Base-by-base conservation (phyloP, 2,329 filamentous ascomycete species). In the Ophiocordyceps camponoti-rufipedis region DNA sequence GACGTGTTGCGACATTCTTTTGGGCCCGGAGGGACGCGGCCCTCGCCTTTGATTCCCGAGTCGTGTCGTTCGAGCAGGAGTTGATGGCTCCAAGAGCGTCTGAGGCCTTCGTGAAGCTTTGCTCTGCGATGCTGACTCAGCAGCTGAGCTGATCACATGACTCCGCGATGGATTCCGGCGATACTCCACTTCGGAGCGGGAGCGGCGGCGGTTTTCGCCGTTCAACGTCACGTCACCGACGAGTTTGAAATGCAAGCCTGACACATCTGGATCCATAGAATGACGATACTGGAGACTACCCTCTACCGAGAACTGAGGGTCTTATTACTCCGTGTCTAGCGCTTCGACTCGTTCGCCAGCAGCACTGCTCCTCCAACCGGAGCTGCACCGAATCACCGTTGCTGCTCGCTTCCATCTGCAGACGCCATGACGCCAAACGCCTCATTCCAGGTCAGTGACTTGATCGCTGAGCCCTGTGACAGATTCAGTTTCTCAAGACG, bases 1-100 rank as follows among this genome's bases (percentile, higher is more conserved):
- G 10, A 45, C n/a, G 35, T 39, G 18, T n/a, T 45, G 44, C 28
- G 44, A 45, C 44, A 45, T 45, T 12, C 32, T 40, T 23, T n/a
- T 33, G 33, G 19, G 32, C 16, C 33, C 28, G 10, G 28, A 43
- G 41, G 41, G 41, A 43, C 13, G 14, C 18, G 19, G 8, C 42
- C 42, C 18, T 38, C 16, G 11, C 42, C 32, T 44, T n/a, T 3
- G 5, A 5, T 23, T 38, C 4, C 33, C 33, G 33, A 14, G 33
- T 14, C 13, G 6, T 7, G 33, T 7, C 13, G 33, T 38, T 23
- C 39, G 35, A 39, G 4, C 9, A 31, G 9, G 9, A 31, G 29
- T 31, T 9, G 29, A 12, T 9, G 35, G 8, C n/a, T 39, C n/a
- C 14, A 39, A 9, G 11, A 16, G 2, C 35, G 35, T 19, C 8